A percentile compares a stretch with the other conserved stretches of the same genome.
Conservation (phyloP, 2,329 filamentous ascomycete species). For the Teratosphaeria zuluensis region DNA sequence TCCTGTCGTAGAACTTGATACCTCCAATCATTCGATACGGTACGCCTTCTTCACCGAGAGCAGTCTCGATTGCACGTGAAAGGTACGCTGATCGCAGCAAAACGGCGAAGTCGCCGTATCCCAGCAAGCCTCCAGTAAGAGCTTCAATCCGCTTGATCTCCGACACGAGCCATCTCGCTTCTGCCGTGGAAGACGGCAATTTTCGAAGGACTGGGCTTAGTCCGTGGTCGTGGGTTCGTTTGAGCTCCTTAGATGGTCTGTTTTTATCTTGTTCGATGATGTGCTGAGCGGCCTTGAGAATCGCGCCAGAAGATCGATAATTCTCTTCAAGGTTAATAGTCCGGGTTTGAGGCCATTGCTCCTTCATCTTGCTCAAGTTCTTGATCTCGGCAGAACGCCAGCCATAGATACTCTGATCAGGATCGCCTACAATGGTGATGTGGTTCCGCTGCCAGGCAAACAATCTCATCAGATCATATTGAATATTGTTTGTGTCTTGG, state of each 20-base stretch:
- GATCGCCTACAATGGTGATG: conserved; percentile 94
- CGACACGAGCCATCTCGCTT: conserved; percentile 80
- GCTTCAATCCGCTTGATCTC: conserved; percentile 65
- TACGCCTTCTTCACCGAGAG: conserved; percentile 69
- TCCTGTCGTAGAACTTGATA: conserved; percentile 80
- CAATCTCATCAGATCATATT: conserved; percentile 88
- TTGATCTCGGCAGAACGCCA: conserved; percentile 89
- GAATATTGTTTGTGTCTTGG: conserved; percentile 90
- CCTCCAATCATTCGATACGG: conserved; percentile 91
- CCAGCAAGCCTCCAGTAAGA: conserved; percentile 65
- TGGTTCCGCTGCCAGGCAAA: conserved; percentile 62
- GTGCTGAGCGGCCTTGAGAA: conserved; percentile 67
- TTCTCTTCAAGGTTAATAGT: conserved; percentile 87
- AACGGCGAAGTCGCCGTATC: conserved; percentile 71
- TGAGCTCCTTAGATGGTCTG: conserved; percentile 68
- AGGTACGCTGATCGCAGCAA: conserved; percentile 75
- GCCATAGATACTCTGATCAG: conserved; percentile 95
- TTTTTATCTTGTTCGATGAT: conserved; percentile 84
- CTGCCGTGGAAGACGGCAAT: conserved; percentile 57
- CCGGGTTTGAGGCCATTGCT: conserved; percentile 65
- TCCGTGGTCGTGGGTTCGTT: conserved; percentile 71
- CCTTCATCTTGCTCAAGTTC: conserved; percentile 71
- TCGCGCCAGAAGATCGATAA: conserved; percentile 81
- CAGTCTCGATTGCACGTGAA: conserved; percentile 76
- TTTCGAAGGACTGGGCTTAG: conserved; percentile 71